Evolutionary conservation across 345 rosid species (phyloP), one percentile per base, ranked within the genome.

Genomic region (Syzygium jambos): DNA sequence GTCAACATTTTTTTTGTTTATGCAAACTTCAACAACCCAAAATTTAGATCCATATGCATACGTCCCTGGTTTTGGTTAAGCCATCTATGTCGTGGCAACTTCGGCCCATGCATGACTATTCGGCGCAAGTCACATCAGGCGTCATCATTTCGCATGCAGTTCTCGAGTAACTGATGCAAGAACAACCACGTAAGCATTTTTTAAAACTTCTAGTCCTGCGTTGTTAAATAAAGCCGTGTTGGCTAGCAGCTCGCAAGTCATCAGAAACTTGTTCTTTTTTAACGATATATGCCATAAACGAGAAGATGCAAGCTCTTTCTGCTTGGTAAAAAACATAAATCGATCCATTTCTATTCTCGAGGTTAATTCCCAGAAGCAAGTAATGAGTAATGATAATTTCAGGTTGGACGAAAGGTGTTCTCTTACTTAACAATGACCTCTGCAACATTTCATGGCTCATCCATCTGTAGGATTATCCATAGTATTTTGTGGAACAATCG

Each of bases 241-340:
- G 0, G 16, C 65, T 59, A 59, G 30, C 65, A 12, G 27, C 65
- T 27, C 65, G 30, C 65, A 5, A 59, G 8, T 57, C 65, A 25
- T n/a, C 65, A 4, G 1, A 25, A n/a, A 57, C 29, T 56, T 3
- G 25, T 25, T 57, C 29, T 57, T 57, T 57, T 25, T 6, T 14
- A 5, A 25, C 29, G 1, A 25, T 27, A 57, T 57, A 27, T 56
- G 46, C n/a, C 59, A 55, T 56, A 27, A 56, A 22, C 27, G n/a
- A 56, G n/a, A 23, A 56, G 61, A 56, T 22, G 61, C n/a, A 56
- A 56, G 23, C 13, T 56, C 11, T 56, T 23, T 11, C 2, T 56
- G 0, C 10, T 9, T 56, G 61, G 1, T 56, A 56, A 56, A 0
- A 9, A 11, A 56, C n/a, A 11, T 2, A 11, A 23, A 57, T 1